Base-by-base conservation (phyloP, 805 yeast genomes). In the Ogataea angusta region DNA sequence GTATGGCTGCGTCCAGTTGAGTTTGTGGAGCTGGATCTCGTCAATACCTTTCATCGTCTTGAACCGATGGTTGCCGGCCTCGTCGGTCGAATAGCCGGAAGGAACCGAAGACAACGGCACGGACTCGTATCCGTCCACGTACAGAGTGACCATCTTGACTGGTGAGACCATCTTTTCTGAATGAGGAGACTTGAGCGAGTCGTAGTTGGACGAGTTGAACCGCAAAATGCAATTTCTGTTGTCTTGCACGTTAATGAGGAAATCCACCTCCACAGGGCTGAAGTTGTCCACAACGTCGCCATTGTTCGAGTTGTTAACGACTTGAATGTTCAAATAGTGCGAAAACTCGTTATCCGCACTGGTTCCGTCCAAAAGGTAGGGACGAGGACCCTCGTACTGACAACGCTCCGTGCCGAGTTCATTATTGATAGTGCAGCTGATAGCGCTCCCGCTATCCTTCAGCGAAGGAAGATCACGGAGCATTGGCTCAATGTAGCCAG, bases 391-490 rank as follows among this genome's bases (percentile, higher is more conserved):
- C 18, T 65, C 64, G 57, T 76, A 85, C 1, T 63, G 51, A 56
- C 90, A 85, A 2, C 54, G 51, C 50, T 75, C 80, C 42, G 66
- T 62, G 1, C 82, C 88, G 44, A 44, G 18, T 2, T 72, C 72
- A 3, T 53, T 57, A 10, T 58, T 38, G 3, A 55, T 27, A 0
- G 42, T 40, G 51, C 85, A 76, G n/a, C 45, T 33, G 1, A 75
- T 46, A 0, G 46, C 32, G 1, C 40, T 48, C 2, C 55, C 49
- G 2, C 57, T 30, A 2, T 32, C 38, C 52, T 80, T 78, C 8
- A 81, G 60, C 8, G 86, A 76, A 2, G 96, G 95, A 13, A 86
- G 52, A 50, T 82, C 88, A 4, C 54, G 31, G 29, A 87, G 56
- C 26, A 82, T 58, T 6, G 70, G 59, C 34, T 59, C 54, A 17